Evolutionary conservation across 305 asterid genomes (phyloP).

Genomic region (Solanum hybrid): DNA sequence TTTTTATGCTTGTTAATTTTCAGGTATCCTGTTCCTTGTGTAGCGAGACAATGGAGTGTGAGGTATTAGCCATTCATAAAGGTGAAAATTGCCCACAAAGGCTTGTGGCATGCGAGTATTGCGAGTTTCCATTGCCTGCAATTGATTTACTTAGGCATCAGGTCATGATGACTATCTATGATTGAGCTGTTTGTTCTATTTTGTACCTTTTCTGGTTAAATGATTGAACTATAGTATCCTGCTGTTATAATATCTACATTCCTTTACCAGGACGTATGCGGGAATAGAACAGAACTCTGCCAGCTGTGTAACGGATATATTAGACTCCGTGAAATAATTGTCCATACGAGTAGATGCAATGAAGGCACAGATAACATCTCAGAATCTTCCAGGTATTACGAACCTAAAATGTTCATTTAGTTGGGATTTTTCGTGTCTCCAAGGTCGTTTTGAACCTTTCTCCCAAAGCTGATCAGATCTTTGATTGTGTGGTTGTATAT

Average conservation of each 20-base stretch:
- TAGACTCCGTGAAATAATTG: slow-evolving; percentile 64
- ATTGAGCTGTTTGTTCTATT: neutral
- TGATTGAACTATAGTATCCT: neutral
- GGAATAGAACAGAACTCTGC: slow-evolving; percentile 89
- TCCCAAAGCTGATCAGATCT: neutral
- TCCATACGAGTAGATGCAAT: slow-evolving; percentile 61
- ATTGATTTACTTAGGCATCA: slow-evolving; percentile 81
- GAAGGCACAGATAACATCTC: slow-evolving; percentile 38
- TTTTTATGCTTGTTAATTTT: slow-evolving; percentile 15
- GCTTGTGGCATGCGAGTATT: slow-evolving; percentile 82
- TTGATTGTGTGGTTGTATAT: neutral
- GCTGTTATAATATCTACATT: neutral
- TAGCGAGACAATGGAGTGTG: slow-evolving; percentile 85
- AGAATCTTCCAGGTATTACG: slow-evolving; percentile 35
- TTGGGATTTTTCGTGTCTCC: neutral
- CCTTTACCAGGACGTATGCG: slow-evolving; percentile 74
- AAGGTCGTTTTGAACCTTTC: neutral
- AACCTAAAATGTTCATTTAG: neutral
- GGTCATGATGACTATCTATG: slow-evolving; percentile 25
- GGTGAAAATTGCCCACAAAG: slow-evolving; percentile 86
- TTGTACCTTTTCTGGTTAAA: neutral
- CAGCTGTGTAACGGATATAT: slow-evolving; percentile 63
- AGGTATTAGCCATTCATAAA: slow-evolving; percentile 61
- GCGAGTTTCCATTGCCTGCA: slow-evolving; percentile 98
- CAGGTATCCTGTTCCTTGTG: slow-evolving; percentile 94